Conservation (phyloP, 768 basidiomycete genomes). For the Sarcomyxa edulis region DNA sequence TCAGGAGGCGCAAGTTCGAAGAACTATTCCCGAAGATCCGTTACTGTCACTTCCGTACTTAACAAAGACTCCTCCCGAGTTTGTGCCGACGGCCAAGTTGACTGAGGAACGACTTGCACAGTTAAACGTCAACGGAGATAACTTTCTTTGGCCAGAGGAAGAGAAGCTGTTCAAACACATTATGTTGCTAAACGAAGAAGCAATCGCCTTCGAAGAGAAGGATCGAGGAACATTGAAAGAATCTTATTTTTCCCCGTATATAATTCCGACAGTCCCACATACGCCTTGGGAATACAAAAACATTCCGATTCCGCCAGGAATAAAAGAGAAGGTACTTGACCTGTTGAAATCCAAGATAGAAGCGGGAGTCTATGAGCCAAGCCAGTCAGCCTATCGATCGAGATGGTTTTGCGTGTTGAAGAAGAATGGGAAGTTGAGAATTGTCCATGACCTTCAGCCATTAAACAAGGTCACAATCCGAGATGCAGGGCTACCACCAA, state of each 20-base stretch:
- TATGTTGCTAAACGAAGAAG: constrained; percentile 22
- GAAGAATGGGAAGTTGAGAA: constrained; percentile 17
- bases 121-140: constrained; percentile 18
- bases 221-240: constrained; percentile 17
- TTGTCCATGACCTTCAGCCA: constrained; percentile 19
- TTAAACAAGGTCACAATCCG: constrained; percentile 13
- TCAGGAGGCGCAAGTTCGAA: constrained; percentile 23
- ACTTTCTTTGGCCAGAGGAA: constrained; percentile 31
- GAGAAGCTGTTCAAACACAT: constrained; percentile 25
- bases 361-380: constrained; percentile 17
- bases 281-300: constrained; percentile 14
- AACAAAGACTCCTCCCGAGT: constrained; percentile 23
- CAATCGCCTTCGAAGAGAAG: constrained; percentile 25
- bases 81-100: constrained; percentile 19
- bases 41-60: constrained; percentile 21
- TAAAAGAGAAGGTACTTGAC: constrained; percentile 19
- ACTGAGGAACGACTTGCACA: constrained; percentile 20
- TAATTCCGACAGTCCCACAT: constrained; percentile 13
- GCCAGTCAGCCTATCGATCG: constrained; percentile 15
- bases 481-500: constrained; percentile 14
- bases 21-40: constrained; percentile 28
- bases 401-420: constrained; percentile 18
- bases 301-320: constrained; percentile 18
- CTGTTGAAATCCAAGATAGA: constrained; percentile 13
- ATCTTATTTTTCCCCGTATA: constrained; percentile 13